Evolutionary conservation across 768 basidiomycete genomes (phyloP).

Genomic region (Dacryopinax spathularia): DNA sequence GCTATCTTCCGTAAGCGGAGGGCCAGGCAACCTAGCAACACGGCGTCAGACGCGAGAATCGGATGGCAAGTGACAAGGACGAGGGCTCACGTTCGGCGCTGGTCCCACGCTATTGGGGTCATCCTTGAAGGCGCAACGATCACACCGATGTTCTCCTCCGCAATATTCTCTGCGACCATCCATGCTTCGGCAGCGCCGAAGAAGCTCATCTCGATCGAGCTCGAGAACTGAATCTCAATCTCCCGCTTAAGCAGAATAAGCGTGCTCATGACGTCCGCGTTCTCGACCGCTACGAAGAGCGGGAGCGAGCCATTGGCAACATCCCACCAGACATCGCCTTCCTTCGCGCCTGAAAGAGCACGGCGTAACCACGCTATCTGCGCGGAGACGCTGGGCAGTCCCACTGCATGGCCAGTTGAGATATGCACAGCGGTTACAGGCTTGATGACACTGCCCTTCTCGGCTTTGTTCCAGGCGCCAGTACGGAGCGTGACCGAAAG

Average conservation of each 20-base stretch:
- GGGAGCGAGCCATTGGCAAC: slow-evolving; percentile 37
- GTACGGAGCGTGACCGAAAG: slow-evolving; percentile 48
- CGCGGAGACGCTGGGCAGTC: slow-evolving; percentile 51
- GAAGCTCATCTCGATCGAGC: slow-evolving; percentile 36
- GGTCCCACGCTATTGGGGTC: slow-evolving; percentile 61
- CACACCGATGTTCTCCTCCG: slow-evolving; percentile 44
- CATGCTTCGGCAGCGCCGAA: slow-evolving; percentile 52
- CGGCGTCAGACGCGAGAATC: background rate
- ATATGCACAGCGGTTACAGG: slow-evolving; percentile 55
- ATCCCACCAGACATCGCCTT: slow-evolving; percentile 8
- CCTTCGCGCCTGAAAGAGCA: slow-evolving; percentile 36
- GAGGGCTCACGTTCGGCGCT: slow-evolving; percentile 39
- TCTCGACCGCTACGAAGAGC: slow-evolving; percentile 47
- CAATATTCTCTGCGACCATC: slow-evolving; percentile 58
- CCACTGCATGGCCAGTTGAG: slow-evolving; percentile 32
- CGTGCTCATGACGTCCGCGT: slow-evolving; percentile 55
- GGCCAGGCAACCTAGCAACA: slow-evolving; percentile 37
- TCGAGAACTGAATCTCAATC: slow-evolving; percentile 33
- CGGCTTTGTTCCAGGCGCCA: slow-evolving; percentile 44
- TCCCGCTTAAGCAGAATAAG: slow-evolving; percentile 52
- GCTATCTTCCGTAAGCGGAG: slow-evolving; percentile 50
- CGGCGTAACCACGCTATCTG: slow-evolving; percentile 60
- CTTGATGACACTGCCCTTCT: slow-evolving; percentile 46
- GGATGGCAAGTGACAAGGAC: background rate
- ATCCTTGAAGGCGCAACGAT: slow-evolving; percentile 52